These are phyloP conservation scores for Mycena galericulata DNA, from an alignment of 768 basidiomycete species.

Conservation along the genomic window DNA sequence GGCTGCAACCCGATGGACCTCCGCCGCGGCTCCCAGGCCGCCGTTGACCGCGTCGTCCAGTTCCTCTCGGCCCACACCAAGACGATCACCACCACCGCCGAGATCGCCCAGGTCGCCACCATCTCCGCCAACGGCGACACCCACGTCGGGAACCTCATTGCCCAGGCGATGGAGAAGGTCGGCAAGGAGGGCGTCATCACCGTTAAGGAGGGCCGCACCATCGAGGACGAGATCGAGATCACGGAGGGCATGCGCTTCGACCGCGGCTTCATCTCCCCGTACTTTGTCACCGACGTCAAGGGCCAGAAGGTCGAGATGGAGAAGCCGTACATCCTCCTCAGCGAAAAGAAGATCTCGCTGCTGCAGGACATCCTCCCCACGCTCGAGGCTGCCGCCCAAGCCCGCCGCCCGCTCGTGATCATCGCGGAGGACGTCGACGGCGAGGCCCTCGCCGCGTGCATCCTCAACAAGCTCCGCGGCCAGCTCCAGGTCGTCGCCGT, in stretches of 20 bases:
- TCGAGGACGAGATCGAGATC: slow-evolving; percentile 99
- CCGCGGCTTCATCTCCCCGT: slow-evolving; percentile 97
- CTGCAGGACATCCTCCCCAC: slow-evolving; percentile 96
- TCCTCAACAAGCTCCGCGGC: slow-evolving; percentile 99
- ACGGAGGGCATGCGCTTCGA: slow-evolving; percentile 99
- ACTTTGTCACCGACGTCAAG: slow-evolving; percentile 99
- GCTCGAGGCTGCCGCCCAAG: slow-evolving; percentile 83
- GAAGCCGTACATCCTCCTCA: slow-evolving; percentile 93
- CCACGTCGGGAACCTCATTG: slow-evolving; percentile 94
- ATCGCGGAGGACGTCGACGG: slow-evolving; percentile 99
- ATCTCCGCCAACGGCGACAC: slow-evolving; percentile 87
- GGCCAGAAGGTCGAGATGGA: slow-evolving; percentile 95
- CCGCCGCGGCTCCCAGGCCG: slow-evolving; percentile 96
- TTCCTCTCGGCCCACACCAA: slow-evolving; percentile 91
- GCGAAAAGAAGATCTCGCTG: slow-evolving; percentile 97
- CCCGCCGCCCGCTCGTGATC: slow-evolving; percentile 91
- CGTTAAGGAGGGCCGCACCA: slow-evolving; percentile 98
- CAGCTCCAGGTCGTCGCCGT: slow-evolving; percentile 94
- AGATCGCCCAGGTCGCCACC: slow-evolving; percentile 99
- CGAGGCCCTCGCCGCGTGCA: slow-evolving; percentile 96
- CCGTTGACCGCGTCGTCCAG: slow-evolving; percentile 94
- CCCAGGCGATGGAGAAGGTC: slow-evolving; percentile 99
- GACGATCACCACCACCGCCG: slow-evolving; percentile 95
- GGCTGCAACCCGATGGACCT: slow-evolving; percentile 99
- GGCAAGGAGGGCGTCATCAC: slow-evolving; percentile 99